Evolutionary conservation across 495 filamentous ascomycete genomes (phyloP), one percentile per base, ranked within the genome.

Genomic region (Chaetomium fimeti): DNA sequence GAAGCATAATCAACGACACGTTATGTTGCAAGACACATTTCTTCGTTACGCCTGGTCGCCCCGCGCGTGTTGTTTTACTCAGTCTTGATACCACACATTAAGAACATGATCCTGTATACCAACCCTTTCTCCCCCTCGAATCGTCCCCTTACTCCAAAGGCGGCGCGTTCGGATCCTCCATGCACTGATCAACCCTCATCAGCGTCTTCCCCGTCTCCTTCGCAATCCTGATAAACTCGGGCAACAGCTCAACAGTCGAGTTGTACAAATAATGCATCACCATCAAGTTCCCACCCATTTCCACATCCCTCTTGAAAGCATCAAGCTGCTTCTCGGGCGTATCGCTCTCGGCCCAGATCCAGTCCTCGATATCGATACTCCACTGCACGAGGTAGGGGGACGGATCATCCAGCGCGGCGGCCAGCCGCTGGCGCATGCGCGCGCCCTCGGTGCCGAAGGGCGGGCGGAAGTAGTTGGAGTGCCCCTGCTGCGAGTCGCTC

Each of bases 131-230:
- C 3, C 48, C 15, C 13, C 5, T 22, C n/a, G n/a, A n/a, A n/a
- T n/a, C n/a, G n/a, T 16, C 16, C 32, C 32, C 1, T 32, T 28
- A 24, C 66, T 11, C 38, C 40, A 90, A 64, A 20, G 85, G 77
- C 22, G 88, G 88, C 56, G 87, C 87, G 55, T 82, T 77, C 7
- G 85, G 86, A 75, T 91, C 89, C 78, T 84, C 82, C 80, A 92
- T 73, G 71, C 89, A 92, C 78, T 91, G 89, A 71, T 92, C 89
- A 53, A 92, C 85, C 22, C 89, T 79, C 89, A 92, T 91, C 60
- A 92, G 73, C 62, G 80, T 75, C 77, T 89, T 85, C 18, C 88
- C 88, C 2, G 80, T 84, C 9, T 68, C 77, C 78, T 88, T 91
- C 40, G 89, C 87, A 45, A 89, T 78, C 60, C 78, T 75, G 71